Conservation (phyloP, 176 grass and related monocot species). For the Coix lacrymajobi region DNA sequence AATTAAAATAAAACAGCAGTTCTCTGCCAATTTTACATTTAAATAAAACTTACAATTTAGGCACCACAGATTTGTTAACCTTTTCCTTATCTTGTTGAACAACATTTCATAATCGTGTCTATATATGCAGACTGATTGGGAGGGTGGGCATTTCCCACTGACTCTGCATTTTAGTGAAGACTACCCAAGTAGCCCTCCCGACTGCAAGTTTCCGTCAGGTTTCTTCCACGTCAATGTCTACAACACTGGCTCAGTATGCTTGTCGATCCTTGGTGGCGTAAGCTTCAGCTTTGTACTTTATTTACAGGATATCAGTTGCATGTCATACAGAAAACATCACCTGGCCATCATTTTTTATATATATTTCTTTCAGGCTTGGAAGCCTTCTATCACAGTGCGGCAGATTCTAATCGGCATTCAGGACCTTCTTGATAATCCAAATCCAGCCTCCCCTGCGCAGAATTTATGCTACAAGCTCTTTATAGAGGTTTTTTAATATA, state of each 20-base stretch:
- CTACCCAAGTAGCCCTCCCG: conserved; percentile 66
- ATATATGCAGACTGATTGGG: conserved; percentile 81
- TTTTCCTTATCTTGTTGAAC: background rate
- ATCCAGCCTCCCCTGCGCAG: conserved; percentile 63
- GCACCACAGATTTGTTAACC: background rate
- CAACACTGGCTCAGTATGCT: conserved; percentile 52
- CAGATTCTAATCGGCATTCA: conserved; percentile 88
- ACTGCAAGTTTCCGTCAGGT: conserved; percentile 66
- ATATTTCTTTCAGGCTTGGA: conserved; percentile 68
- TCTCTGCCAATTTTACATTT: too few relatives aligned
- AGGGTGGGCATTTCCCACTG: conserved; percentile 75
- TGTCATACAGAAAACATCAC: background rate
- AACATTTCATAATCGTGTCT: background rate
- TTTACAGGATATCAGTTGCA: background rate
- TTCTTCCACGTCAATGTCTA: conserved; percentile 92
- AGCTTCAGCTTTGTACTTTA: conserved; percentile 15
- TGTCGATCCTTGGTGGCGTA: conserved; percentile 68
- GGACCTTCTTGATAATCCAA: conserved; percentile 77
- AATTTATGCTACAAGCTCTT: conserved; percentile 36
- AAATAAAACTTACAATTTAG: too few relatives aligned
- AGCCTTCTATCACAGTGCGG: conserved; percentile 81
- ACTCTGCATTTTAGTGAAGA: conserved; percentile 58
- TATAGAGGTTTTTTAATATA: conserved; percentile 30
- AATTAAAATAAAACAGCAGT: too few relatives aligned
- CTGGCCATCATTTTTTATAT: background rate